A percentile compares a stretch with the other conserved stretches of the same genome.
phyloP scores from a whole-genome alignment of 768 basidiomycete species.

The Mycena alexandri region DNA sequence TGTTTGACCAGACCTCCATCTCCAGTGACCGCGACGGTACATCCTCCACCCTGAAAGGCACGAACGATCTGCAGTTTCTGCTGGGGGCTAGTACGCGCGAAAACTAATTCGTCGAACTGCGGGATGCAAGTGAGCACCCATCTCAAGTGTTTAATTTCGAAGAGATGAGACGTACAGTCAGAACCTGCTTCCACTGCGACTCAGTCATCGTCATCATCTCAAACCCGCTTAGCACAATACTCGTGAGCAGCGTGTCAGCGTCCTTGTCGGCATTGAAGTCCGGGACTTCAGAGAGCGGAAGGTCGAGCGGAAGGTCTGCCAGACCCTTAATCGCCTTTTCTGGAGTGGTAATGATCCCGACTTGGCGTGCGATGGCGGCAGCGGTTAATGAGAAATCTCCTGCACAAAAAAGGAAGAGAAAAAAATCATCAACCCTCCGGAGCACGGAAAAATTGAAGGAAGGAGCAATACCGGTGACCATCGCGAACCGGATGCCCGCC shows the following conservation, averaged over 20 bases:
- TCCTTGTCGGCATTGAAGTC: constrained; percentile 50
- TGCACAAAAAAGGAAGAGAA: too few species aligned
- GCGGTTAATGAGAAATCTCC: constrained; percentile 73
- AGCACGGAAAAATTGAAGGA: neutral
- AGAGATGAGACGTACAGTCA: constrained; percentile 35
- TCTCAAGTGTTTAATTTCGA: neutral
- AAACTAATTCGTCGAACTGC: constrained; percentile 64
- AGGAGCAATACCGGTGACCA: constrained; percentile 63
- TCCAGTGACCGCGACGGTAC: constrained; percentile 74
- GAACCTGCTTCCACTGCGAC: constrained; percentile 47
- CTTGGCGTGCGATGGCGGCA: constrained; percentile 71
- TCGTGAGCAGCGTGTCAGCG: constrained; percentile 41
- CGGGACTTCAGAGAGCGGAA: constrained; percentile 35
- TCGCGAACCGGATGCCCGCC: constrained; percentile 73
- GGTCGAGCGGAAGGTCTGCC: constrained; percentile 51
- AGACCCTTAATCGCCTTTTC: constrained; percentile 50
- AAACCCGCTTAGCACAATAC: constrained; percentile 58
- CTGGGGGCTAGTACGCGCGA: constrained; percentile 73
- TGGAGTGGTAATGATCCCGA: constrained; percentile 65
- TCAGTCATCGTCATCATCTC: constrained; percentile 52
- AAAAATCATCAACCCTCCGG: neutral
- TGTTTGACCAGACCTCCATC: constrained; percentile 57
- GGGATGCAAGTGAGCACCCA: constrained; percentile 30
- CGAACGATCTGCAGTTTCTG: constrained; percentile 77
- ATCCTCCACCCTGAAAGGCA: constrained; percentile 63